Conservation (phyloP, 2,329 filamentous ascomycete species). For the Sordariomycetes sp. region DNA sequence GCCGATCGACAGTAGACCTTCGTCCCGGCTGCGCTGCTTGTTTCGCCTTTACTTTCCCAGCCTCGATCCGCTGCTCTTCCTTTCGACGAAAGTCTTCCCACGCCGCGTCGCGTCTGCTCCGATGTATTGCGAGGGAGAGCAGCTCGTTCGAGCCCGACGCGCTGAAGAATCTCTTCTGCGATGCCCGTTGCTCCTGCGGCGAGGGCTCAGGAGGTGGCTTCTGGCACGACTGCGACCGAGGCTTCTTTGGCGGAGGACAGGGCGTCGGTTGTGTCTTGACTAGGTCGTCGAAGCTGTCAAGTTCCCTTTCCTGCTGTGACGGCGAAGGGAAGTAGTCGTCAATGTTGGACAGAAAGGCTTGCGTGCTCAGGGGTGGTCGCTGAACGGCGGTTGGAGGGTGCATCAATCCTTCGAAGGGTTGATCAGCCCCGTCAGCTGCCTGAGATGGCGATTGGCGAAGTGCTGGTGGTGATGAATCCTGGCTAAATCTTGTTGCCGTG, state of each 20-base stretch:
- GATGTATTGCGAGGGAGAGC: constrained; percentile 21
- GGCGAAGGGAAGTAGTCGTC: constrained; percentile 48
- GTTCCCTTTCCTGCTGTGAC: constrained; percentile 44
- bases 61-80: constrained; percentile 10
- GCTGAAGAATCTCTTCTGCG: constrained; percentile 23
- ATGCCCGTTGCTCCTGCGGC: constrained; percentile 8
- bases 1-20: too few relatives aligned
- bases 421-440: too few relatives aligned
- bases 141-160: constrained; percentile 24
- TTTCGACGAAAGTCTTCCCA: constrained; percentile 16
- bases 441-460: too few relatives aligned
- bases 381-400: constrained; percentile 13
- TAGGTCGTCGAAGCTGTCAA: constrained; percentile 31
- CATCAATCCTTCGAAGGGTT: too few relatives aligned
- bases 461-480: too few relatives aligned
- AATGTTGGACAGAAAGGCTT: constrained; percentile 40
- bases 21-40: too few relatives aligned
- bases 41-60: not conserved
- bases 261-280: not conserved
- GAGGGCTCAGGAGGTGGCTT: constrained; percentile 9
- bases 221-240: not conserved
- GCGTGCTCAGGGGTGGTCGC: constrained; percentile 33
- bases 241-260: not conserved
- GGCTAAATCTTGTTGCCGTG: too few relatives aligned
- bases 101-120: constrained; percentile 23